These are phyloP conservation scores for Aspergillus oerlinghausenensis DNA, from an alignment of 2,329 filamentous ascomycete species.

Conservation along the genomic window DNA sequence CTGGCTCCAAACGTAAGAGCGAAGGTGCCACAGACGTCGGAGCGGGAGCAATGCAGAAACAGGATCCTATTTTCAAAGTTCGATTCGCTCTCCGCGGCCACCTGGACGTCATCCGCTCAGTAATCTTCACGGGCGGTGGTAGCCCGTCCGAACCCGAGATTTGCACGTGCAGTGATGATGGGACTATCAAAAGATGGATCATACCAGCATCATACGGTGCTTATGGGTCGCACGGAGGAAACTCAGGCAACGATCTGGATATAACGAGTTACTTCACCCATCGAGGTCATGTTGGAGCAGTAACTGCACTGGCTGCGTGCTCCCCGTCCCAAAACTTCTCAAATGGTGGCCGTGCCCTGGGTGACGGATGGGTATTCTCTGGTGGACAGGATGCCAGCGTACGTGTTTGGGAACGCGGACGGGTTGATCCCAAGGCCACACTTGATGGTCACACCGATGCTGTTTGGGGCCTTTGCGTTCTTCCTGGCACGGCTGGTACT, in stretches of 20 bases:
- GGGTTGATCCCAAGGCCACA: slow-evolving; percentile 92
- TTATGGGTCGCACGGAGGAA: slow-evolving; percentile 49
- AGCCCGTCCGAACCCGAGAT: slow-evolving; percentile 95
- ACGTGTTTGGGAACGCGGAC: slow-evolving; percentile 89
- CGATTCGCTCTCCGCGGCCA: slow-evolving; percentile 89
- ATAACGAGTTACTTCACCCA: slow-evolving; percentile 94
- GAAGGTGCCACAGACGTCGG: slow-evolving; percentile 61
- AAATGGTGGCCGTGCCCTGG: slow-evolving; percentile 78
- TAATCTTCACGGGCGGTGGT: slow-evolving; percentile 95
- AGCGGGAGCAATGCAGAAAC: slow-evolving; percentile 43
- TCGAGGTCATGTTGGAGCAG: slow-evolving; percentile 84
- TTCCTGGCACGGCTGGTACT: slow-evolving; percentile 74
- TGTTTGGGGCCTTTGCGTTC: slow-evolving; percentile 90
- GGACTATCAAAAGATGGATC: slow-evolving; percentile 93
- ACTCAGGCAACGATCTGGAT: slow-evolving; percentile 72
- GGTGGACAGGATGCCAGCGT: slow-evolving; percentile 92
- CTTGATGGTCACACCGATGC: slow-evolving; percentile 92
- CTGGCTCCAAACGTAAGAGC: slow-evolving; percentile 63
- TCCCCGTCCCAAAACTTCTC: slow-evolving; percentile 83
- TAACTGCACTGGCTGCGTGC: slow-evolving; percentile 82
- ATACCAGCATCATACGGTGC: slow-evolving; percentile 75
- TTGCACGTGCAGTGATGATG: slow-evolving; percentile 92
- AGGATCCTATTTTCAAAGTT: slow-evolving; percentile 82
- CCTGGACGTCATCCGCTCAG: slow-evolving; percentile 85
- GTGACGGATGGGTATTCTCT: slow-evolving; percentile 98